Evolutionary conservation across 2,329 filamentous ascomycete species (phyloP).

Genomic region (Aspergillus jensenii): DNA sequence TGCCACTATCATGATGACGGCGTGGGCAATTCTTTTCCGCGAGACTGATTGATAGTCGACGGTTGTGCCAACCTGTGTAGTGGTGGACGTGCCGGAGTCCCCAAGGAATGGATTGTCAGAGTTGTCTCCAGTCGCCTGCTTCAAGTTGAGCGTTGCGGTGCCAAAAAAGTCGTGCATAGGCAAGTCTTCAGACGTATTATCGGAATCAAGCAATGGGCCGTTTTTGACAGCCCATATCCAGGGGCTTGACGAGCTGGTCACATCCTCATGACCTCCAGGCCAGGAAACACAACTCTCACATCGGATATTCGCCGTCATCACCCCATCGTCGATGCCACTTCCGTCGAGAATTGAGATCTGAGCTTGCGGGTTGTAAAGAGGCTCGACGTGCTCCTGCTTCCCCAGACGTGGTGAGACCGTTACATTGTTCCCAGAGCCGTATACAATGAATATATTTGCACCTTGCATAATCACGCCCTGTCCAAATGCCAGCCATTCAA

Average conservation of each 20-base stretch:
- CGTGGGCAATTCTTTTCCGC: conserved; percentile 14
- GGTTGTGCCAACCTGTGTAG: no score
- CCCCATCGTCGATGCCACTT: conserved; percentile 53
- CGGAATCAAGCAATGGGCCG: conserved; percentile 22
- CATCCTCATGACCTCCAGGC: neutral
- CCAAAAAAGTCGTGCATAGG: conserved; percentile 23
- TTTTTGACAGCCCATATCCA: conserved; percentile 30
- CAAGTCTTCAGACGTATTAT: conserved; percentile 18
- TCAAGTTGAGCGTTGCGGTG: neutral
- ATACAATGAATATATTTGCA: conserved; percentile 63
- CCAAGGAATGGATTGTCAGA: no score
- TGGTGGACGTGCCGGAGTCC: no score
- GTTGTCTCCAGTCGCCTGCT: neutral
- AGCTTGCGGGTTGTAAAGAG: conserved; percentile 45
- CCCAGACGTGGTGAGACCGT: conserved; percentile 60
- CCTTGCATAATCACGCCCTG: conserved; percentile 57
- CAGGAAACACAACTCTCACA: conserved; percentile 32
- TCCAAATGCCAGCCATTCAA: conserved; percentile 59
- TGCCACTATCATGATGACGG: conserved; percentile 21
- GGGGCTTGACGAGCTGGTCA: conserved; percentile 11
- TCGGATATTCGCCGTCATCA: conserved; percentile 60
- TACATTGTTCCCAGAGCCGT: conserved; percentile 58
- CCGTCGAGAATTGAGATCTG: conserved; percentile 57
- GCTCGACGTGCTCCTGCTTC: conserved; percentile 46
- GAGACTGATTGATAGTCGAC: no score